phyloP scores from a whole-genome alignment of 495 filamentous ascomycete species.

The Aspergillus panamensis region DNA sequence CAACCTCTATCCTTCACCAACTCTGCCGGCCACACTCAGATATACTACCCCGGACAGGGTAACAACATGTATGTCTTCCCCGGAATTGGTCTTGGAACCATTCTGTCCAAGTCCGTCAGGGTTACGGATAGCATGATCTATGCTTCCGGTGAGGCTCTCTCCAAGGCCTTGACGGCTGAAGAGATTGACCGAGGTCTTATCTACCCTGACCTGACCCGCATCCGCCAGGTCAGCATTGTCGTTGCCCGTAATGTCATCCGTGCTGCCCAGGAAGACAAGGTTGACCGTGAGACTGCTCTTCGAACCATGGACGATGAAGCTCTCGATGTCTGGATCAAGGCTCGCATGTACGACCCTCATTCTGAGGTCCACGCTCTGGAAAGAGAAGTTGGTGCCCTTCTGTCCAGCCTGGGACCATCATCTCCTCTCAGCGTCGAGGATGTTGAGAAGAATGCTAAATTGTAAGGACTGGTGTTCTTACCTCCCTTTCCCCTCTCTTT shows the following conservation, averaged over 20 bases:
- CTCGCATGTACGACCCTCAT: slow-evolving; percentile 79
- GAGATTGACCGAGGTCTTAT: slow-evolving; percentile 80
- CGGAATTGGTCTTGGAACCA: slow-evolving; percentile 90
- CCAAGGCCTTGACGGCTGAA: slow-evolving; percentile 69
- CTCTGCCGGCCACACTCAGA: slow-evolving; percentile 57
- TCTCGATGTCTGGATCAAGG: slow-evolving; percentile 74
- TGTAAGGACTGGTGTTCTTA: slow-evolving; percentile 33
- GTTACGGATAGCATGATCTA: slow-evolving; percentile 95
- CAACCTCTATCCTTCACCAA: slow-evolving; percentile 59
- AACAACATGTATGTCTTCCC: slow-evolving; percentile 98
- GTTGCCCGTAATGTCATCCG: slow-evolving; percentile 93
- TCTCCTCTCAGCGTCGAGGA: slow-evolving; percentile 34
- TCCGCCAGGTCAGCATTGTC: slow-evolving; percentile 81
- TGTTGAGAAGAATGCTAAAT: slow-evolving; percentile 37
- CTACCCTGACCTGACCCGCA: slow-evolving; percentile 90
- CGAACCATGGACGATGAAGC: slow-evolving; percentile 70
- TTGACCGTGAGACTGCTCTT: slow-evolving; percentile 73
- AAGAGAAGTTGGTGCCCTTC: slow-evolving; percentile 47
- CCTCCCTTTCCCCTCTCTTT: slow-evolving; percentile 8
- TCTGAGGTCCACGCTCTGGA: slow-evolving; percentile 56
- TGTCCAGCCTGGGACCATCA: slow-evolving; percentile 40
- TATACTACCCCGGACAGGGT: slow-evolving; percentile 84
- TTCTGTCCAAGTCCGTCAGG: slow-evolving; percentile 81
- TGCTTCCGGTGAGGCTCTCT: slow-evolving; percentile 78
- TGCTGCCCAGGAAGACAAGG: slow-evolving; percentile 72